Evolutionary conservation across 2,329 filamentous ascomycete species (phyloP), one percentile per base, ranked within the genome.

Genomic region (Stachybotrys echinatus): DNA sequence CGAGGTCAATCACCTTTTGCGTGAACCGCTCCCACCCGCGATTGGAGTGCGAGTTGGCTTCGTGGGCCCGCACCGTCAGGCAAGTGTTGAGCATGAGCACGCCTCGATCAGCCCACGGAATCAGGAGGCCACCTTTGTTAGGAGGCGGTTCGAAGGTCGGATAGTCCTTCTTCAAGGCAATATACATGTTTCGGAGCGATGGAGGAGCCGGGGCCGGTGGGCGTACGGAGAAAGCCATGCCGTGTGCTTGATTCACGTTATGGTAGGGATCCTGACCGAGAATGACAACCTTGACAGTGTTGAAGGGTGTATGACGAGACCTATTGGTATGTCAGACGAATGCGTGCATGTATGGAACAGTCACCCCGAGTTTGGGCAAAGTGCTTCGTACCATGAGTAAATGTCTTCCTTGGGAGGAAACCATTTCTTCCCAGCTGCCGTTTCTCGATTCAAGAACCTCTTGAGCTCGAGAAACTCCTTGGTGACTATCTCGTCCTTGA

Each of bases 201-300:
- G 92, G 92, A 0, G 94, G 94, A 1, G 92, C 90, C 4, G 83
- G 82, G 0, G 90, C 95, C 0, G 94, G 94, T 3, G 92, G 86
- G 10, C 89, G 88, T 49, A 97, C 92, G 45, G 90, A 96, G 77
- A 99, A 99, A 65, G 89, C 92, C 52, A 99, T 84, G 42, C 94
- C 94, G 68, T 97, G 94, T 47, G 94, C 94, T 76, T 99, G 94
- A 69, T 95, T 95, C 66, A 83, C 69, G 67, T 95, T 95, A 74
- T 99, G 94, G 69, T 99, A 99, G 3, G 94, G 94, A 66, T 99
- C 94, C 73, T 99, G 94, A 56, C 94, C 94, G 49, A 97, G 71
- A 63, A 99, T 91, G 53, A 99, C 92, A 50, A 88, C 88, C 69
- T 95, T 96, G 67, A 97, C 92, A 14, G 79, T 86, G 72, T 86